These are phyloP conservation scores for Aspergillus caelatus DNA, from an alignment of 2,329 filamentous ascomycete genomes.

Conservation along the genomic window DNA sequence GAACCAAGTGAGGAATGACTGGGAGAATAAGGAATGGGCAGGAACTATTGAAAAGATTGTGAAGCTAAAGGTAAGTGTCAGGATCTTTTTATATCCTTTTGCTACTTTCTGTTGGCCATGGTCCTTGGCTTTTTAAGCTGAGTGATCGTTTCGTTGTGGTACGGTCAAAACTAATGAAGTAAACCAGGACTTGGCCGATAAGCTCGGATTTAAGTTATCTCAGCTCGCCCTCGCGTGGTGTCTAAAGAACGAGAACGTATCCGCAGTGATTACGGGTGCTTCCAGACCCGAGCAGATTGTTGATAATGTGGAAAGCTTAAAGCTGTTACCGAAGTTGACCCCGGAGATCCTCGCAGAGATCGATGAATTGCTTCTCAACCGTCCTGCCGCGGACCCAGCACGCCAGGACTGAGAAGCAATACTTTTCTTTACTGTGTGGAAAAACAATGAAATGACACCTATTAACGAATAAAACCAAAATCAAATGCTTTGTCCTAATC, in stretches of 20 bases:
- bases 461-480: too few relatives aligned
- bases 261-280: slow-evolving; percentile 46
- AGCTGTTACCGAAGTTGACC: slow-evolving; percentile 47
- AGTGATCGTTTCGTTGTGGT: too few relatives aligned
- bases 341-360: slow-evolving; percentile 51
- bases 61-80: slow-evolving; percentile 37
- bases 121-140: too few relatives aligned
- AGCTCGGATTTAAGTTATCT: slow-evolving; percentile 53
- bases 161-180: not conserved
- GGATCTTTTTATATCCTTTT: too few relatives aligned
- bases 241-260: slow-evolving; percentile 61
- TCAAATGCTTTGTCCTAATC: too few relatives aligned
- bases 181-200: slow-evolving; percentile 35
- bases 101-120: too few relatives aligned
- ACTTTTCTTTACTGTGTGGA: too few relatives aligned
- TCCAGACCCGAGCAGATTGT: slow-evolving; percentile 48
- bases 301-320: slow-evolving; percentile 50
- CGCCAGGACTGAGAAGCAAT: slow-evolving; percentile 15
- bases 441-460: too few relatives aligned
- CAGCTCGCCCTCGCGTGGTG: slow-evolving; percentile 63
- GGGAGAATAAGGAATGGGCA: slow-evolving; percentile 46
- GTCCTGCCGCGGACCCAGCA: slow-evolving; percentile 26
- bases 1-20: slow-evolving; percentile 44
- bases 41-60: slow-evolving; percentile 61
- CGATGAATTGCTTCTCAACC: slow-evolving; percentile 40